These are phyloP conservation scores for Fusarium subtropicale DNA, from an alignment of 2,329 filamentous ascomycete species.

Conservation along the genomic window DNA sequence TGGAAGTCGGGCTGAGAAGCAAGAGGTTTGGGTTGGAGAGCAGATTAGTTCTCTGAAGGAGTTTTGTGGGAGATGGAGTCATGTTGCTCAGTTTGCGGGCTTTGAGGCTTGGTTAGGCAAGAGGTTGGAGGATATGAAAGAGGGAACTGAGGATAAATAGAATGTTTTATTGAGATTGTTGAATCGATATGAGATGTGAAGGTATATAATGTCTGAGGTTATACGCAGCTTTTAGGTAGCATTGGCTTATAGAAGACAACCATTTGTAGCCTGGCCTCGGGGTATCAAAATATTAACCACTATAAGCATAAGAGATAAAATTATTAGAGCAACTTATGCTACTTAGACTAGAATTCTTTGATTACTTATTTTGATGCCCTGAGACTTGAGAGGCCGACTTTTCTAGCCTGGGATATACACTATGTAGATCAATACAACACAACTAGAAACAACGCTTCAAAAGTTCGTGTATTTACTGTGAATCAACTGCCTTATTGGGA, in stretches of 20 bases:
- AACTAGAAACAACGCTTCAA: slow-evolving; percentile 1
- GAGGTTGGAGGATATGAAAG: slow-evolving; percentile 12
- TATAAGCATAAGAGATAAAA: no score
- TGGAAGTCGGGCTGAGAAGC: slow-evolving; percentile 22
- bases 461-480: slow-evolving; percentile 11
- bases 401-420: background rate
- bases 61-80: slow-evolving; percentile 57
- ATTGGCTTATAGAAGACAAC: background rate
- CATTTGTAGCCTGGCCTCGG: background rate
- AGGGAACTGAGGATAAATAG: no score
- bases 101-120: slow-evolving; percentile 58
- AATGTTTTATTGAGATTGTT: background rate
- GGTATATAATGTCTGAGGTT: background rate
- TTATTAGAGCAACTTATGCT: no score
- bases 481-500: slow-evolving; percentile 24
- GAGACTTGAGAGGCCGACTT: no score
- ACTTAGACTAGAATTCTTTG: no score
- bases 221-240: background rate
- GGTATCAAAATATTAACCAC: no score
- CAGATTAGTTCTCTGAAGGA: slow-evolving; percentile 54
- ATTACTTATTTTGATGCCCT: no score
- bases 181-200: no score
- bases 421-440: background rate
- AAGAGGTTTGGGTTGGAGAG: slow-evolving; percentile 43
- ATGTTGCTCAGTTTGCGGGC: slow-evolving; percentile 59